Evolutionary conservation across 371 early-diverging fungal genomes (phyloP), one percentile per base, ranked within the genome.

Genomic region (Batrachochytrium dendrobatidis): DNA sequence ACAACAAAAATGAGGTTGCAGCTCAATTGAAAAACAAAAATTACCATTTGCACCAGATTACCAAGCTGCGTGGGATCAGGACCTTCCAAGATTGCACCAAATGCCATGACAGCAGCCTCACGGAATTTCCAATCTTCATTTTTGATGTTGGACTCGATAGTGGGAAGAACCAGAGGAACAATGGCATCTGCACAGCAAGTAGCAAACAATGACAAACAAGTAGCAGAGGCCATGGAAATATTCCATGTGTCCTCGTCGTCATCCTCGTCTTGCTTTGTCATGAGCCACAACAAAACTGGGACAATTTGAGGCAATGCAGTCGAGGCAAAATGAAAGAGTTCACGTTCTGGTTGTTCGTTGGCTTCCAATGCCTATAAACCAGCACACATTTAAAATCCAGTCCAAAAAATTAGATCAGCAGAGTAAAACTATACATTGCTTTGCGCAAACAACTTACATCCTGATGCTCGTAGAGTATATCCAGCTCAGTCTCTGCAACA

Each of bases 201-300:
- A 4, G 97, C 90, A 24, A 94, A 82, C 53, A 92, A 73, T 3
- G 91, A 77, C 59, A 98, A 74, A 69, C 95, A 95, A 7, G 95
- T 94, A 32, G 90, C 91, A 26, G 98, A 90, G n/a, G 97, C 94
- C 95, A 94, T 96, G 6, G 92, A 81, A 34, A 89, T 82, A 64
- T 88, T 94, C 96, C 96, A 98, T 67, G 95, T 96, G 66, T 96
- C 96, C 61, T 94, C 96, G 62, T 96, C 98, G 22, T 89, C 92
- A 58, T 95, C 95, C 64, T 94, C 96, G 44, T 96, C 96, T 76
- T 87, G 83, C 67, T 92, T 90, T 53, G 94, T 92, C 70, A 98
- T 75, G 55, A 94, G 67, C 70, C 75, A 84, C 51, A 95, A 77
- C 29, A 98, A 77, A n/a, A 88, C 87, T 20, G 93, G 91, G 33